phyloP scores from a whole-genome alignment of 306 rosid genomes.

The Corylus heterophylla region DNA sequence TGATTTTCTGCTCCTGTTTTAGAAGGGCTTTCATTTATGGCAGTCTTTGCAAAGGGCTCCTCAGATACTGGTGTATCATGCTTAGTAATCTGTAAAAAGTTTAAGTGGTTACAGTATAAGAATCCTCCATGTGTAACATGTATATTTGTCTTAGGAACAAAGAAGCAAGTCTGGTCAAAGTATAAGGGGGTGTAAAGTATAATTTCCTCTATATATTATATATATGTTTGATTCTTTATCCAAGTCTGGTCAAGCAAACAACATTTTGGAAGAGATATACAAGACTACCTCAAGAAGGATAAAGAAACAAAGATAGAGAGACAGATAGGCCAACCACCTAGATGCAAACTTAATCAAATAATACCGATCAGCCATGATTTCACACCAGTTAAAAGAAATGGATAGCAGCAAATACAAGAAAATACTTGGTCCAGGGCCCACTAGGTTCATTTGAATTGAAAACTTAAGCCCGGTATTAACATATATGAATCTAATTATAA shows the following conservation, averaged over 20 bases:
- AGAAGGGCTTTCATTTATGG: slow-evolving; percentile 44
- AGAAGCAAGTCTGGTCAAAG: neutral
- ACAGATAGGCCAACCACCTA: neutral
- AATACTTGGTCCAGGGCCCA: neutral
- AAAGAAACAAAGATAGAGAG: neutral
- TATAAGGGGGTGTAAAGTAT: neutral
- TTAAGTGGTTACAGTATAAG: slow-evolving; percentile 24
- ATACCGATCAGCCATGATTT: neutral
- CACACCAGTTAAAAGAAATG: neutral
- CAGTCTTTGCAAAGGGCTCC: slow-evolving; percentile 43
- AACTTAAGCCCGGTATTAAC: neutral
- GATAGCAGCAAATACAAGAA: neutral
- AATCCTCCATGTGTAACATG: neutral
- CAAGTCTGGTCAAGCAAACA: neutral
- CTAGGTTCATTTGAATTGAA: neutral
- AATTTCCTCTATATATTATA: neutral
- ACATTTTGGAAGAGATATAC: neutral
- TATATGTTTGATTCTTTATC: neutral
- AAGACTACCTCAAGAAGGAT: neutral
- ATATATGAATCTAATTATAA: neutral
- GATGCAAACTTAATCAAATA: neutral
- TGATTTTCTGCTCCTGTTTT: slow-evolving; percentile 44
- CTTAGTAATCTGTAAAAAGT: slow-evolving; percentile 37
- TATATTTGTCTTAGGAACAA: neutral
- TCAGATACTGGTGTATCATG: slow-evolving; percentile 43